Percentiles rank a stretch among this genome's conserved stretches.
Conservation (phyloP, 208 protist species). For the Sergeia podlipaevii region DNA sequence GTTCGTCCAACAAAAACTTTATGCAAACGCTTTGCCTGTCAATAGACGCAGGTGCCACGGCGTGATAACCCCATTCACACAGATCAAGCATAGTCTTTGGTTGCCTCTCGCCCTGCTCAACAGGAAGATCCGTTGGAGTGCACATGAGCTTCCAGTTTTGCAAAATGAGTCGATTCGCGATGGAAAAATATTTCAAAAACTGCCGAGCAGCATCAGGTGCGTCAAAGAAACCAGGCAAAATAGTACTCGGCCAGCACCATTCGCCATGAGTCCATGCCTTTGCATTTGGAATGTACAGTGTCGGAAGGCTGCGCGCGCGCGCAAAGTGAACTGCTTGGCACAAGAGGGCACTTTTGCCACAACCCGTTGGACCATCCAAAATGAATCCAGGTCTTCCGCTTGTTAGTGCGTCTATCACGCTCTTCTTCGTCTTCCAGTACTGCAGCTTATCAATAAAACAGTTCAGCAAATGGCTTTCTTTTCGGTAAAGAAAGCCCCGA, state of each 20-base stretch:
- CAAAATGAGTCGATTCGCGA: conserved; percentile 54
- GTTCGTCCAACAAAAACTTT: conserved; percentile 90
- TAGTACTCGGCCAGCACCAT: conserved; percentile 90
- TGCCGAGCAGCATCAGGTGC: conserved; percentile 77
- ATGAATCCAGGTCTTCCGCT: conserved; percentile 77
- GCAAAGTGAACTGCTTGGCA: conserved; percentile 88
- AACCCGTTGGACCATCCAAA: conserved; percentile 80
- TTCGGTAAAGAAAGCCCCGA: conserved; percentile 88
- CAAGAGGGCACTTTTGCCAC: conserved; percentile 87
- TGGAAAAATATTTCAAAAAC: conserved; percentile 79
- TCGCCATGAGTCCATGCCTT: conserved; percentile 89
- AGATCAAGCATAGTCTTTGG: conserved; percentile 75
- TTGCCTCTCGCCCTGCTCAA: conserved; percentile 72
- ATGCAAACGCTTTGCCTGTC: conserved; percentile 87
- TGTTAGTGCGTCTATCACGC: conserved; percentile 51
- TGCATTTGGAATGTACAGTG: conserved; percentile 85
- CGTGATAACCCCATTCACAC: conserved; percentile 79
- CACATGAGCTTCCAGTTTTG: conserved; percentile 59
- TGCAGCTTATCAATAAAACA: conserved; percentile 85
- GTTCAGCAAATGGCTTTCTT: conserved; percentile 88
- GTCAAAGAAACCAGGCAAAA: conserved; percentile 91
- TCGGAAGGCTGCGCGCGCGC: conserved; percentile 60
- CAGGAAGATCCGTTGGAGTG: conserved; percentile 79
- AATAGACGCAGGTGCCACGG: conserved; percentile 77
- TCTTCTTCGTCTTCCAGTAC: conserved; percentile 73